Evolutionary conservation across 345 rosid species (phyloP).

Genomic region (Aethionema arabicum): DNA sequence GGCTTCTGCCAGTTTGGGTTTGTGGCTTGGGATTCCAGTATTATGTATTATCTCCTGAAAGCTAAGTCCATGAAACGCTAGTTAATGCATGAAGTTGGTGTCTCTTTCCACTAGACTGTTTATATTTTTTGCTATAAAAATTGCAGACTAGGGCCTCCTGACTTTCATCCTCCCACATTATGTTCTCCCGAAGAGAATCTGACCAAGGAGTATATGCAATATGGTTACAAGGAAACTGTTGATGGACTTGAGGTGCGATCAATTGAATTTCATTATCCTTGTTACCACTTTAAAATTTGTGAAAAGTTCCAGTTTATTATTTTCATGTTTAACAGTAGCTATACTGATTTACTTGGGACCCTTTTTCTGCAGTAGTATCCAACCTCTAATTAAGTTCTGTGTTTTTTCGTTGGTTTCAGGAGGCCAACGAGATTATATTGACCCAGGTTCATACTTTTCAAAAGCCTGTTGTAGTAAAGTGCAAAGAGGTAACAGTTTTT

Average conservation of each 20-base stretch:
- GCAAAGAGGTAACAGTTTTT: conserved; percentile 72
- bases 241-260: conserved; percentile 90
- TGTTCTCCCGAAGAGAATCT: conserved; percentile 93
- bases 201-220: conserved; percentile 69
- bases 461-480: conserved; percentile 66
- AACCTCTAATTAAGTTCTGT: conserved; percentile 26
- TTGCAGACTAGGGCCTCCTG: conserved; percentile 93
- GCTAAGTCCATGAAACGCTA: conserved; percentile 24
- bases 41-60: conserved; percentile 11
- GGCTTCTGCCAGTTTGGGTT: conserved; percentile 4
- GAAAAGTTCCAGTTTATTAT: background rate
- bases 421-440: conserved; percentile 67
- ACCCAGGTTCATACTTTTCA: conserved; percentile 58
- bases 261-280: conserved; percentile 17
- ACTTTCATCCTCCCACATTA: conserved; percentile 84
- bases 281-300: background rate
- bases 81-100: conserved; percentile 14
- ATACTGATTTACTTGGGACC: conserved; percentile 16
- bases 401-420: conserved; percentile 52
- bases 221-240: conserved; percentile 90
- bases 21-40: conserved; percentile 15
- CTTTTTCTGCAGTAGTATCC: conserved; percentile 10
- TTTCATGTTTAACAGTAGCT: conserved; percentile 20
- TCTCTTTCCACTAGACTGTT: conserved; percentile 26
- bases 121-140: conserved; percentile 22